A percentile compares a stretch with the other conserved stretches of the same genome.
Evolutionary conservation across 345 rosid species (phyloP).

Genomic region (Punica granatum): DNA sequence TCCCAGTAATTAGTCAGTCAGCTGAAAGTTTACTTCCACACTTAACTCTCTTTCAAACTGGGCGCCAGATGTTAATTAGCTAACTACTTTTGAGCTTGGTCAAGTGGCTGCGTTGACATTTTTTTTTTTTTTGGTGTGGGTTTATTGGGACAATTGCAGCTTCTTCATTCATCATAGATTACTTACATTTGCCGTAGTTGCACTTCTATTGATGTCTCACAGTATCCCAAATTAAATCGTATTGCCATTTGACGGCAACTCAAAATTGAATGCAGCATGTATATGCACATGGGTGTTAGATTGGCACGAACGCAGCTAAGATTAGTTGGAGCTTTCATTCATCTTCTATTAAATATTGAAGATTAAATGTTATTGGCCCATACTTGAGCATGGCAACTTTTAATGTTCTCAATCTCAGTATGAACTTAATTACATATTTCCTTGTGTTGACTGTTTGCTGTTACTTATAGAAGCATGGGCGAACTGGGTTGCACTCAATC

Average conservation of each 20-base stretch:
- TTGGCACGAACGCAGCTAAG: neutral
- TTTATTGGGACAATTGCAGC: neutral
- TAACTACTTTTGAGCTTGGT: neutral
- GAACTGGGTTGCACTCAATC: conserved; percentile 70
- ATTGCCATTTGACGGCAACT: neutral
- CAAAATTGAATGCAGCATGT: neutral
- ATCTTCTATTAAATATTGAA: neutral
- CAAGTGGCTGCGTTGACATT: neutral
- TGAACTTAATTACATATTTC: neutral
- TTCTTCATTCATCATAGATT: neutral
- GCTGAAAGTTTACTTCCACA: too few relatives aligned
- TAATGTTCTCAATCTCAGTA: neutral
- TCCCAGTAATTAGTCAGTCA: neutral
- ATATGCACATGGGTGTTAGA: too few relatives aligned
- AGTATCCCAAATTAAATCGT: too few relatives aligned
- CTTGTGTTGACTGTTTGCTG: neutral
- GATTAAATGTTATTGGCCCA: neutral
- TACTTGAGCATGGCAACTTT: neutral
- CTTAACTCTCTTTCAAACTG: too few relatives aligned
- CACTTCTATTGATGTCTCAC: neutral
- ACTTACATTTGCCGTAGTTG: neutral
- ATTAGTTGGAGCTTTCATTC: neutral
- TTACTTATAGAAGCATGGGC: conserved; percentile 56
- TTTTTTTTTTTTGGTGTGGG: neutral
- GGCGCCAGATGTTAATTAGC: too few relatives aligned